Conservation (phyloP, 139 green algal genomes). For the Coelastrella sp. region DNA sequence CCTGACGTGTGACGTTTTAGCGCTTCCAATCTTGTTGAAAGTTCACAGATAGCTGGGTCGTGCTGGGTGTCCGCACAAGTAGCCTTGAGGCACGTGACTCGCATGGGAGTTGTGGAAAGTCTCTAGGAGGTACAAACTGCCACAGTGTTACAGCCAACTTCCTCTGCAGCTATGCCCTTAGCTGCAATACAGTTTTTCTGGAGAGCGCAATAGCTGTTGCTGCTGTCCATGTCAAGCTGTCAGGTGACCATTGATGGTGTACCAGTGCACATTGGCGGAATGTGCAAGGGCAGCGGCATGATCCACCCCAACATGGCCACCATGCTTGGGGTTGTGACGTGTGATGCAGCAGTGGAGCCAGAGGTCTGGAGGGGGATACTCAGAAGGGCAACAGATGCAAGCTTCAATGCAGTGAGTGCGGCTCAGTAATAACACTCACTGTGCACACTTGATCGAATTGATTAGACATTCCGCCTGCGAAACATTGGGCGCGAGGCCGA, state of each 20-base stretch:
- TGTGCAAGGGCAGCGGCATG: conserved; percentile 98
- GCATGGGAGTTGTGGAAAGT: too few relatives aligned
- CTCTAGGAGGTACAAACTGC: too few relatives aligned
- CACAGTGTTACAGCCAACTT: too few relatives aligned
- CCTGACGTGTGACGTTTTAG: too few relatives aligned
- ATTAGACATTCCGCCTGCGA: too few relatives aligned
- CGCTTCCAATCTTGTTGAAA: too few relatives aligned
- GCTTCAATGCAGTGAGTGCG: conserved; percentile 84
- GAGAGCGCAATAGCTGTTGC: neutral
- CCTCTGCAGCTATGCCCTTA: too few relatives aligned
- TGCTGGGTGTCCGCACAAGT: too few relatives aligned
- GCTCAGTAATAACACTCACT: neutral
- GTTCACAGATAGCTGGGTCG: too few relatives aligned
- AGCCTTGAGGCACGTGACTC: too few relatives aligned
- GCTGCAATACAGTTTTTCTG: too few relatives aligned
- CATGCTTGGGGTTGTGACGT: conserved; percentile 97
- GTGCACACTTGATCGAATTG: neutral
- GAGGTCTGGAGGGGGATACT: conserved; percentile 88
- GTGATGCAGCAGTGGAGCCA: conserved; percentile 85
- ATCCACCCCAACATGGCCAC: conserved; percentile 99
- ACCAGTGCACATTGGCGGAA: conserved; percentile 88
- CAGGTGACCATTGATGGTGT: conserved; percentile 47
- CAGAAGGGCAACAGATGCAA: conserved; percentile 64
- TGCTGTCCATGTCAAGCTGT: neutral
- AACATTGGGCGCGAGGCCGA: too few relatives aligned